A percentile compares a stretch with the other conserved stretches of the same genome.
Evolutionary conservation across 2,329 filamentous ascomycete species (phyloP).

Genomic region (Fusarium phyllophilum): DNA sequence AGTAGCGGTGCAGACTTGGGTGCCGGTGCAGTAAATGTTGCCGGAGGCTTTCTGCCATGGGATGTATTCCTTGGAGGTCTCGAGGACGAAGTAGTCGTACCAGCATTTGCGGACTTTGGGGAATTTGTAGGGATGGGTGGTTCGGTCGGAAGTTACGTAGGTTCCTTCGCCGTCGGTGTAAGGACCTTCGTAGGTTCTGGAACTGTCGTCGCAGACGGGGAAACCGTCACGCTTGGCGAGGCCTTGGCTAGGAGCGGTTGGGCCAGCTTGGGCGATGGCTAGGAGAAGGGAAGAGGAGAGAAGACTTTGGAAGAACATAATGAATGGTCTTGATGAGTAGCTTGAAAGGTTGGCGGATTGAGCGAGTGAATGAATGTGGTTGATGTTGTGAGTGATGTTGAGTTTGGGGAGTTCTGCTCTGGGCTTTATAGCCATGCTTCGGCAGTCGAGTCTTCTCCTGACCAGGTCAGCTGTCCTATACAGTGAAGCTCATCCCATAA

Average conservation of each 20-base stretch:
- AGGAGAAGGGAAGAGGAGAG: not conserved
- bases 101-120: conserved; percentile 12
- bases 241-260: not conserved
- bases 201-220: not conserved
- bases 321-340: accelerated
- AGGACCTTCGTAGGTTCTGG: not conserved
- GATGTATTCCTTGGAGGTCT: not conserved
- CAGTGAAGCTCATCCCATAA: not conserved
- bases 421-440: not conserved
- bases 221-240: not conserved
- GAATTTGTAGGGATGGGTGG: conserved; percentile 12
- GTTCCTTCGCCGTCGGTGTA: conserved; percentile 4
- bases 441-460: not conserved
- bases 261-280: not conserved
- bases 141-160: conserved; percentile 1
- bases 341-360: not conserved
- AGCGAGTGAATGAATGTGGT: not conserved
- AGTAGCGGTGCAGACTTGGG: not conserved
- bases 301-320: not conserved
- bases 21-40: conserved; percentile 11
- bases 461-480: accelerated
- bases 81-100: conserved; percentile 14
- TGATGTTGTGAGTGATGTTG: not conserved
- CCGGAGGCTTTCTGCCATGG: conserved; percentile 11
- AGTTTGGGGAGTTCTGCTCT: not conserved